Conservation (phyloP, 495 filamentous ascomycete genomes). For the Aspergillus cristatus region DNA sequence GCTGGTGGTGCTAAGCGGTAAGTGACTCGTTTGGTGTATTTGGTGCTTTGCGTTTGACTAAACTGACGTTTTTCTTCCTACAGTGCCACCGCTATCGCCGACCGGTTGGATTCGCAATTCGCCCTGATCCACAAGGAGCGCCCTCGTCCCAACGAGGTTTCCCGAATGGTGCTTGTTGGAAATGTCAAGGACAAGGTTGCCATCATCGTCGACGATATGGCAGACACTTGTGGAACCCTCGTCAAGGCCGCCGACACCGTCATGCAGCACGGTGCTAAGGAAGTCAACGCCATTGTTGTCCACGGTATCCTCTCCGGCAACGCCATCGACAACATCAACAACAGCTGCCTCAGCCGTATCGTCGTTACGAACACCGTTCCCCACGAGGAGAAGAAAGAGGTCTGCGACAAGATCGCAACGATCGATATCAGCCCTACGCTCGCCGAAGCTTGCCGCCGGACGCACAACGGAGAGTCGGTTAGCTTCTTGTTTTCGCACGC, state of each 20-base stretch:
- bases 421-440: constrained; percentile 92
- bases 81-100: constrained; percentile 89
- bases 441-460: constrained; percentile 62
- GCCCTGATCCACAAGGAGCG: constrained; percentile 99
- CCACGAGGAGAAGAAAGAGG: constrained; percentile 62
- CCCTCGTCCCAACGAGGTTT: constrained; percentile 88
- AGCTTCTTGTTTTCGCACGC: constrained; percentile 93
- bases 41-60: constrained; percentile 2
- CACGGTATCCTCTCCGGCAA: constrained; percentile 91
- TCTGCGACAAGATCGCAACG: constrained; percentile 70
- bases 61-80: constrained; percentile 2
- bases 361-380: constrained; percentile 99
- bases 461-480: constrained; percentile 91
- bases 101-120: constrained; percentile 87
- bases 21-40: constrained; percentile 11
- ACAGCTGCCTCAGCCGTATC: constrained; percentile 61
- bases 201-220: constrained; percentile 77
- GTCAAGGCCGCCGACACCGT: constrained; percentile 89
- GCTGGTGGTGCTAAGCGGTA: constrained; percentile 94
- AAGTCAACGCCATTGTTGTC: constrained; percentile 90
- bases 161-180: constrained; percentile 80
- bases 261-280: constrained; percentile 76
- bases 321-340: constrained; percentile 84
- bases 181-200: constrained; percentile 52
- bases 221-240: constrained; percentile 92